Evolutionary conservation across 2,329 filamentous ascomycete genomes (phyloP).

Genomic region (Endothia cerciana): DNA sequence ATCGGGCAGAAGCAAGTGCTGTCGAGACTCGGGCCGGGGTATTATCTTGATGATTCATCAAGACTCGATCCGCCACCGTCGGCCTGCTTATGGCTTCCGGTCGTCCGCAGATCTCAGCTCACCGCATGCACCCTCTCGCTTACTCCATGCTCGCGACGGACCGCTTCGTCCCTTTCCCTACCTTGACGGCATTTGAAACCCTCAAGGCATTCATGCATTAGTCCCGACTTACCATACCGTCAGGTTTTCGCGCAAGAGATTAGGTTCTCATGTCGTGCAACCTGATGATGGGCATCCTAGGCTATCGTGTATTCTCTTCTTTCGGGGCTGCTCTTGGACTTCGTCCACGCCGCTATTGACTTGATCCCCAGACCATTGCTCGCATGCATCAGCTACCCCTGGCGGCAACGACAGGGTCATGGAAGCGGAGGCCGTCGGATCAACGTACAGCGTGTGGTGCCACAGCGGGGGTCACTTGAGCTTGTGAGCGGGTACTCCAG

Average conservation of each 20-base stretch:
- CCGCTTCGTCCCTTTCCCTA: conserved; percentile 5
- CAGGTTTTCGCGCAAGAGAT: conserved; percentile 1
- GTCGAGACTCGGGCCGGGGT: neutral
- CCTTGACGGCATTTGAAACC: conserved; percentile 8
- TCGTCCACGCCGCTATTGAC: neutral
- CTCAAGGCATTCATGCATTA: neutral
- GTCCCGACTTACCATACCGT: neutral
- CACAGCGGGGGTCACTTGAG: conserved; percentile 22
- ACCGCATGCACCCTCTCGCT: neutral
- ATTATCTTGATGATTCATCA: neutral
- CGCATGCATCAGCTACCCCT: conserved; percentile 14
- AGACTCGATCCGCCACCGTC: neutral
- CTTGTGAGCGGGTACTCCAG: neutral
- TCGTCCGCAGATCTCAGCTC: conserved; percentile 22
- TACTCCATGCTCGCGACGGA: neutral
- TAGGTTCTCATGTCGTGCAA: conserved; percentile 21
- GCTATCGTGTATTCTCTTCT: conserved; percentile 3
- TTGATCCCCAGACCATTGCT: conserved; percentile 1
- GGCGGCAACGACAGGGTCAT: conserved; percentile 8
- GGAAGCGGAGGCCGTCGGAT: conserved; percentile 2
- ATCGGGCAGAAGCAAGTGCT: conserved; percentile 11
- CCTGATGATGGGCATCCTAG: conserved; percentile 7
- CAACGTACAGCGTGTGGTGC: conserved; percentile 8
- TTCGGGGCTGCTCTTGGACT: conserved; percentile 3
- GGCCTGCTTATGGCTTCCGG: neutral